These are phyloP conservation scores for Talaromyces sp. DNA, from an alignment of 2,329 filamentous ascomycete genomes.

Conservation along the genomic window DNA sequence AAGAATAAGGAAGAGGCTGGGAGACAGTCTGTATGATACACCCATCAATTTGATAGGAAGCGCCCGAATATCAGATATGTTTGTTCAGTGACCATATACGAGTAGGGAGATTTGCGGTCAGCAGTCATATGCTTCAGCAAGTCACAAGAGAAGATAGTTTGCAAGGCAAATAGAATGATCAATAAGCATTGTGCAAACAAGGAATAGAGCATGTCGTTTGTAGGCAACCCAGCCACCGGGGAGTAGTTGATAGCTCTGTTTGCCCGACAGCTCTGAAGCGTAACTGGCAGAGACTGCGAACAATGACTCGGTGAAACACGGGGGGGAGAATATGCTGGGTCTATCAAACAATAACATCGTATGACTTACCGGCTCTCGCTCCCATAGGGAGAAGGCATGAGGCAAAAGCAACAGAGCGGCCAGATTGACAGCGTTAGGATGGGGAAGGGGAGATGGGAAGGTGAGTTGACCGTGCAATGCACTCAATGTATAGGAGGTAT, in stretches of 20 bases:
- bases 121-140: background rate
- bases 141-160: no score
- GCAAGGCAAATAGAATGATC: background rate
- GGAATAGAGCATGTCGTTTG: conserved; percentile 2
- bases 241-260: background rate
- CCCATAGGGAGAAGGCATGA: conserved; percentile 20
- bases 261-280: background rate
- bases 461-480: background rate
- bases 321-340: background rate
- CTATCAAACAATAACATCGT: background rate
- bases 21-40: background rate
- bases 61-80: background rate
- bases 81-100: background rate
- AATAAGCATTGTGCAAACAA: background rate
- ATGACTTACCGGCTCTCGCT: conserved; percentile 19
- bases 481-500: background rate
- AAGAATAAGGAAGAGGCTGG: background rate
- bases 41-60: background rate
- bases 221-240: background rate
- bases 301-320: background rate
- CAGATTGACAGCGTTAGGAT: conserved; percentile 11
- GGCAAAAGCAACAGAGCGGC: conserved; percentile 16
- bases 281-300: background rate
- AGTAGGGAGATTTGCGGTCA: background rate
- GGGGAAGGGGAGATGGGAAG: background rate